Evolutionary conservation across 306 rosid species (phyloP).

Genomic region (Senna siamea): DNA sequence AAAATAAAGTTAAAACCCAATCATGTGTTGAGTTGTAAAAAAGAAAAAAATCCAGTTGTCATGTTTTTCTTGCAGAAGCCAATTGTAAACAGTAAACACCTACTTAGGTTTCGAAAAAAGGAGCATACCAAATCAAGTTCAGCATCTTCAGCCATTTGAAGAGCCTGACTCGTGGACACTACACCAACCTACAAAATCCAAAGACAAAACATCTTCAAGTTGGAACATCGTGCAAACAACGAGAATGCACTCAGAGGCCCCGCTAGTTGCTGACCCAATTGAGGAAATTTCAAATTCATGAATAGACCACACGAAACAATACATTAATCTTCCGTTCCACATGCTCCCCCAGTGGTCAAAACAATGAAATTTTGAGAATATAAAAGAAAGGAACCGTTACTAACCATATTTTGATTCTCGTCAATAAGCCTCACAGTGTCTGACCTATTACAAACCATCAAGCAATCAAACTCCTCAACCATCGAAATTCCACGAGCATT

Average conservation of each 20-base stretch:
- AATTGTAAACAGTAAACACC: too few species aligned
- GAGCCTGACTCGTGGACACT: constrained; percentile 68
- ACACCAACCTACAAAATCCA: constrained; percentile 73
- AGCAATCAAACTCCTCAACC: constrained; percentile 20
- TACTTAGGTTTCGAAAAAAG: neutral
- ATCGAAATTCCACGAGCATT: constrained; percentile 2
- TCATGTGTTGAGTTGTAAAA: too few species aligned
- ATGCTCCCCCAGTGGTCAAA: neutral
- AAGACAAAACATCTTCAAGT: constrained; percentile 31
- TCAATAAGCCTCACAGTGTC: constrained; percentile 87
- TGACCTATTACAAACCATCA: constrained; percentile 65
- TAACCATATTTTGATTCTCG: constrained; percentile 84
- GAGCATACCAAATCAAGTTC: constrained; percentile 78
- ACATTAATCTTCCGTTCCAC: neutral
- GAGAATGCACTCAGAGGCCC: too few species aligned
- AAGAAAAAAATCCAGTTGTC: too few species aligned
- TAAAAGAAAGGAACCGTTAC: constrained; percentile 31
- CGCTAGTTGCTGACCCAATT: too few species aligned
- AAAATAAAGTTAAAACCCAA: too few species aligned
- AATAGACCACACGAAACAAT: too few species aligned
- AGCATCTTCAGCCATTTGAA: constrained; percentile 76
- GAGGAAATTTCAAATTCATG: too few species aligned
- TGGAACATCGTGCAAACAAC: too few species aligned
- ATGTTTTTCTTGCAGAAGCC: too few species aligned
- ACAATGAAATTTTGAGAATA: neutral